These are phyloP conservation scores for Ceratocystis huliohia DNA, from an alignment of 2,329 filamentous ascomycete species.

Conservation along the genomic window DNA sequence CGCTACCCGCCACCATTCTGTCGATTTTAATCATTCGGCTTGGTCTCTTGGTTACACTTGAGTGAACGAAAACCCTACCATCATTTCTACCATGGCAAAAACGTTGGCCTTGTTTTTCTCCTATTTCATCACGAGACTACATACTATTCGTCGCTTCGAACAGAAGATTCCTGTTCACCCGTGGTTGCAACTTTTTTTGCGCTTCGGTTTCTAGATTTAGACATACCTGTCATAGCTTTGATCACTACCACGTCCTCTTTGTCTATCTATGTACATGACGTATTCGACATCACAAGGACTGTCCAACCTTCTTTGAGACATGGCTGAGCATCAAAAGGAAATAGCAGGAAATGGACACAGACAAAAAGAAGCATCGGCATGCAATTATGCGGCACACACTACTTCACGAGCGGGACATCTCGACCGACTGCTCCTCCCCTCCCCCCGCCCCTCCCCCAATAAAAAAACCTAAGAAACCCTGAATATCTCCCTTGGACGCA, in stretches of 20 bases:
- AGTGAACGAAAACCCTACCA: background rate
- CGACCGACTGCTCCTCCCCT: too few relatives aligned
- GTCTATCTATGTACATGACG: background rate
- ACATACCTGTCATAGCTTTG: background rate
- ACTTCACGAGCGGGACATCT: too few relatives aligned
- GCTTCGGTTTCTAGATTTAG: conserved; percentile 2
- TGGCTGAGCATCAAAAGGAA: background rate
- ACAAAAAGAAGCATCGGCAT: background rate
- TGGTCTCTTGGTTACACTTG: background rate
- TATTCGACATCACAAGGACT: background rate
- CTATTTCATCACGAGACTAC: background rate
- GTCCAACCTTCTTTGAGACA: conserved; percentile 13
- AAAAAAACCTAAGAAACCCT: background rate
- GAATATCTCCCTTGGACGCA: background rate
- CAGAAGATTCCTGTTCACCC: background rate
- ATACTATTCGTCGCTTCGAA: background rate
- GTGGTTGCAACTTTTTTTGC: background rate
- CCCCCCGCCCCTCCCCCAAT: too few relatives aligned
- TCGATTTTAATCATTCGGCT: background rate
- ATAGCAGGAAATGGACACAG: background rate
- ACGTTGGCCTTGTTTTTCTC: background rate
- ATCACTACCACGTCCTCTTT: background rate
- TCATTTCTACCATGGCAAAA: background rate
- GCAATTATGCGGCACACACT: background rate
- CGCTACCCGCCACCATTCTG: background rate